Evolutionary conservation across 164 flowering plant species (phyloP), one percentile per base, ranked within the genome.

Genomic region (Aristolochia californica): DNA sequence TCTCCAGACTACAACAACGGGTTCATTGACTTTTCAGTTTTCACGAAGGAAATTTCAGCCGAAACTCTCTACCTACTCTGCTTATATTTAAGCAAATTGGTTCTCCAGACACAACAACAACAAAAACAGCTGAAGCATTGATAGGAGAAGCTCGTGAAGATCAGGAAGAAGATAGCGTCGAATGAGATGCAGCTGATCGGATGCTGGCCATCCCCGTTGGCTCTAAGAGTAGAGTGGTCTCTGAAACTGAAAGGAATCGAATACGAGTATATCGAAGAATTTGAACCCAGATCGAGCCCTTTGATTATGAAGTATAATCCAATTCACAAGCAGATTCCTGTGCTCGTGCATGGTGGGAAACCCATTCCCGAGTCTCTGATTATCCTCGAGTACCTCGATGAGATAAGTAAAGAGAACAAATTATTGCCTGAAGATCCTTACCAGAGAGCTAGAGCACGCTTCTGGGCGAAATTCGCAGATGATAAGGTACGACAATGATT

Each of bases 201-300:
- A 13, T 22, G 2, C 24, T 45, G 61, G 61, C 3, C 51, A 12
- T 44, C 51, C 61, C 52, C 61, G 15, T 21, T 44, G 2, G 22
- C 43, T 45, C 28, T 20, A 28, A 58, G 51, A 45, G 25, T 58
- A 24, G 61, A 58, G 27, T 58, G 49, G 52, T 26, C 51, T 23
- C 51, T 58, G 49, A 66, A 70, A 21, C 34, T 74, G 0, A 74
- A 74, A 67, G 72, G 64, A 27, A 63, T 69, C 56, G 63, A 62
- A 12, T 67, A 62, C 18, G 64, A 61, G 43, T 55, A 61, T 43
- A 47, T 70, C 14, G 65, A 61, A 49, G 73, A 63, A 58, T 69
- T 64, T 26, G 40, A 66, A 2, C 18, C n/a, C 15, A 68, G 68
- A 63, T 70, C 63, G 57, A 74, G 74, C 56, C 63, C 65, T 15